Conservation (phyloP, 208 protist genomes). For the Trypanosoma rangeli region DNA sequence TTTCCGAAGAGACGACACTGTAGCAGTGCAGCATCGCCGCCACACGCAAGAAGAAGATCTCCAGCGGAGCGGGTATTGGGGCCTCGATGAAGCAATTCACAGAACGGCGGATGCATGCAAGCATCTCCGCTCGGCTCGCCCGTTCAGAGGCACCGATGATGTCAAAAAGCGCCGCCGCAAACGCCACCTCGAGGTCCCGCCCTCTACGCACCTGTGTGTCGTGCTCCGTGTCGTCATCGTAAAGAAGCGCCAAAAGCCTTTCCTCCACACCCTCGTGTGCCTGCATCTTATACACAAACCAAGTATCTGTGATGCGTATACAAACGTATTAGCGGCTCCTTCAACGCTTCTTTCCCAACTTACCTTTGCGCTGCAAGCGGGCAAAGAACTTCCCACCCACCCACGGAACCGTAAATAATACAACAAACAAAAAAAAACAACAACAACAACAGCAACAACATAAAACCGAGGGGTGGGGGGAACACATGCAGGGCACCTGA, state of each 20-base stretch:
- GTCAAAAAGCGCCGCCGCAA: conserved; percentile 12
- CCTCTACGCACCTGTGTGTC: not conserved
- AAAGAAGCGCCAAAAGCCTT: conserved; percentile 14
- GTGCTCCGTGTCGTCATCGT: not conserved
- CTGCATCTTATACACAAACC: not conserved
- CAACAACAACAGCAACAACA: not conserved
- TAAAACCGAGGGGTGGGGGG: too few relatives aligned
- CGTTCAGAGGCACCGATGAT: not conserved
- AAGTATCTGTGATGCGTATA: conserved; percentile 4
- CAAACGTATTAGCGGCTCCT: not conserved
- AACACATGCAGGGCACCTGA: too few relatives aligned
- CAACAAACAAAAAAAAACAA: not conserved
- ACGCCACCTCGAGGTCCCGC: conserved; percentile 5
- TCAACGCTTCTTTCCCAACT: not conserved
- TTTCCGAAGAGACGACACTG: not conserved
- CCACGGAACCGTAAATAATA: not conserved
- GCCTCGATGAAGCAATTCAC: conserved; percentile 14
- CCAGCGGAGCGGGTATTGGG: conserved; percentile 16
- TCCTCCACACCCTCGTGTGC: conserved; percentile 13
- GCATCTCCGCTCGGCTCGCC: not conserved
- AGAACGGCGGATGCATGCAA: conserved; percentile 13
- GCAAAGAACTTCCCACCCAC: not conserved
- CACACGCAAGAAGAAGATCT: conserved; percentile 31
- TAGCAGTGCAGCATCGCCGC: conserved; percentile 27
- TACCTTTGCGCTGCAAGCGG: not conserved